Percentiles rank a stretch among this genome's conserved stretches.
Conservation (phyloP, 2,329 filamentous ascomycete genomes). For the Parasarocladium wereldwijsianum region DNA sequence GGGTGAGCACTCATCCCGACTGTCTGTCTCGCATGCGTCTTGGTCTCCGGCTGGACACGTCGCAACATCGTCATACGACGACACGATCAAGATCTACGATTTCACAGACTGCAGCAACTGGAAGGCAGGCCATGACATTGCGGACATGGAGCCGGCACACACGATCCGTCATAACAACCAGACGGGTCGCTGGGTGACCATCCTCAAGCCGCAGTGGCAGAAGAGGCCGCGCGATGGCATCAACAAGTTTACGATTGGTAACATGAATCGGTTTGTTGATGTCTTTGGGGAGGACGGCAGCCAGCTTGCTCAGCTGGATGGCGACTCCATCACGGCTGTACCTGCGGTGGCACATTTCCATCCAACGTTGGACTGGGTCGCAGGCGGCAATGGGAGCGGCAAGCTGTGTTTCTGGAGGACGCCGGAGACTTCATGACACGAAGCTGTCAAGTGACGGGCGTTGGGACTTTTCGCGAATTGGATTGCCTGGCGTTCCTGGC, state of each 20-base stretch:
- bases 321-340: conserved; percentile 85
- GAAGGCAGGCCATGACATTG: conserved; percentile 42
- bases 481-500: too few species aligned
- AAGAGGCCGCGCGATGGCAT: conserved; percentile 60
- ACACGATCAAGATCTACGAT: conserved; percentile 86
- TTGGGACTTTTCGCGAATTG: too few species aligned
- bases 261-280: conserved; percentile 96
- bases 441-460: too few species aligned
- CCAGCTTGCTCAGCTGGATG: conserved; percentile 76
- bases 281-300: conserved; percentile 71
- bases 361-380: conserved; percentile 77
- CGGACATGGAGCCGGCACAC: conserved; percentile 53
- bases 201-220: conserved; percentile 76
- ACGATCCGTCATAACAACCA: conserved; percentile 83
- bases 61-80: conserved; percentile 87
- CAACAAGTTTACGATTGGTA: conserved; percentile 82
- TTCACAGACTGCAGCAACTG: conserved; percentile 48
- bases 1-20: conserved; percentile 65
- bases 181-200: conserved; percentile 88
- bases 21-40: conserved; percentile 85
- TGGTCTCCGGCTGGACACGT: conserved; percentile 78
- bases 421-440: too few species aligned
- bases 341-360: conserved; percentile 89
- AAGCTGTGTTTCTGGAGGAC: conserved; percentile 88
- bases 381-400: conserved; percentile 78